These are phyloP conservation scores for Phyllachora maydis DNA, from an alignment of 2,329 filamentous ascomycete species.

Conservation along the genomic window DNA sequence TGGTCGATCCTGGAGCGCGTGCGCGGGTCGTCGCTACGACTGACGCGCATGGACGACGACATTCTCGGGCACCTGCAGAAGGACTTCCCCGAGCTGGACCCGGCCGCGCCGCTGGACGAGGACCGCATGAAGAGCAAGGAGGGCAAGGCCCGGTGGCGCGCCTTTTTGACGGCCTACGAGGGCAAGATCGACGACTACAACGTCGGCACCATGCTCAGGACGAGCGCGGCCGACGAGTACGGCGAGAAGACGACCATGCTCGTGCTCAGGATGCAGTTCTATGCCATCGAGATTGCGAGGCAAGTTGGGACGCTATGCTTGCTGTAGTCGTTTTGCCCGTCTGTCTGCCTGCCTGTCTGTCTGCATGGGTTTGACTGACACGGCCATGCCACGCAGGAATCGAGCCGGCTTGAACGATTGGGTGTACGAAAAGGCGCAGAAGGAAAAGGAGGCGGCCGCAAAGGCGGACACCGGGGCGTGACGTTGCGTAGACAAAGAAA, in stretches of 20 bases:
- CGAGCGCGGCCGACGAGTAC: constrained; percentile 64
- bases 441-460: constrained; percentile 21
- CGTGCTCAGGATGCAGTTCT: constrained; percentile 34
- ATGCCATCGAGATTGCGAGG: constrained; percentile 31
- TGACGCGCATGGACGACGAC: constrained; percentile 89
- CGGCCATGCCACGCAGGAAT: constrained; percentile 63
- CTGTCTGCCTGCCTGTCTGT: too few relatives aligned
- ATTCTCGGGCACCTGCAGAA: constrained; percentile 76
- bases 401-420: constrained; percentile 83
- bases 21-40: constrained; percentile 67
- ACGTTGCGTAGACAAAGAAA: too few relatives aligned
- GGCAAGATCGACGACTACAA: constrained; percentile 95
- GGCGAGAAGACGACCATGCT: constrained; percentile 82
- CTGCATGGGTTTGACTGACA: too few relatives aligned
- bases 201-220: constrained; percentile 84
- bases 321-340: too few relatives aligned
- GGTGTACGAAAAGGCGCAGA: constrained; percentile 73
- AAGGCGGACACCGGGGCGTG: constrained; percentile 6
- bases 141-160: constrained; percentile 87
- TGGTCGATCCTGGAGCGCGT: constrained; percentile 89
- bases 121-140: constrained; percentile 94
- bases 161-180: constrained; percentile 86
- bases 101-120: constrained; percentile 62
- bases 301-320: too few relatives aligned
- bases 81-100: constrained; percentile 87